These are phyloP conservation scores for Rosa chinensis DNA, from an alignment of 306 rosid genomes.

Conservation along the genomic window DNA sequence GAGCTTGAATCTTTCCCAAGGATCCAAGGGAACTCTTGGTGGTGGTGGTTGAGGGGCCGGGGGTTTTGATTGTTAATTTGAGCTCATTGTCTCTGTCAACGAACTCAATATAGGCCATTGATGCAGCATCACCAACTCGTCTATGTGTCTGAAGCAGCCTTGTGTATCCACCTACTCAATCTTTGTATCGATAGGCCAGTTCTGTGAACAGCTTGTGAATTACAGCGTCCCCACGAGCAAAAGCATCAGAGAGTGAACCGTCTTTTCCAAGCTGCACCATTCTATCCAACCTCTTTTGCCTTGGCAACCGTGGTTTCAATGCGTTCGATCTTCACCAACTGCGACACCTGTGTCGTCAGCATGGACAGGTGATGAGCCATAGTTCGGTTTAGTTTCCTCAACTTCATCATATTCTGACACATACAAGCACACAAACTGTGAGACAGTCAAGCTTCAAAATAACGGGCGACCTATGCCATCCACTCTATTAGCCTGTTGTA, in stretches of 20 bases:
- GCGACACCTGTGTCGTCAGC: constrained; percentile 96
- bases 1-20: constrained; percentile 77
- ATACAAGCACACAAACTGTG: not conserved
- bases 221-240: constrained; percentile 88
- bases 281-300: constrained; percentile 91
- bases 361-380: constrained; percentile 76
- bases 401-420: constrained; percentile 57
- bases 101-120: constrained; percentile 92
- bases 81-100: constrained; percentile 82
- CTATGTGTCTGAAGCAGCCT: constrained; percentile 72
- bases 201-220: constrained; percentile 87
- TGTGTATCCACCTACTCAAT: constrained; percentile 72
- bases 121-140: constrained; percentile 93
- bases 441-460: not conserved
- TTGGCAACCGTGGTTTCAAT: constrained; percentile 92
- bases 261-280: constrained; percentile 96
- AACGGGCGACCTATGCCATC: not conserved
- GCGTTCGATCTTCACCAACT: constrained; percentile 90
- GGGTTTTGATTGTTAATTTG: constrained; percentile 62
- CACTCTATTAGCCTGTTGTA: not conserved
- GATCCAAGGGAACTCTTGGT: constrained; percentile 69
- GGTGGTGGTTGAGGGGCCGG: constrained; percentile 76
- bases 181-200: constrained; percentile 85
- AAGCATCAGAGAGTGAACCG: constrained; percentile 70
- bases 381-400: constrained; percentile 74